Evolutionary conservation across 2,329 filamentous ascomycete genomes (phyloP).

Genomic region (Phialocephala sp.): DNA sequence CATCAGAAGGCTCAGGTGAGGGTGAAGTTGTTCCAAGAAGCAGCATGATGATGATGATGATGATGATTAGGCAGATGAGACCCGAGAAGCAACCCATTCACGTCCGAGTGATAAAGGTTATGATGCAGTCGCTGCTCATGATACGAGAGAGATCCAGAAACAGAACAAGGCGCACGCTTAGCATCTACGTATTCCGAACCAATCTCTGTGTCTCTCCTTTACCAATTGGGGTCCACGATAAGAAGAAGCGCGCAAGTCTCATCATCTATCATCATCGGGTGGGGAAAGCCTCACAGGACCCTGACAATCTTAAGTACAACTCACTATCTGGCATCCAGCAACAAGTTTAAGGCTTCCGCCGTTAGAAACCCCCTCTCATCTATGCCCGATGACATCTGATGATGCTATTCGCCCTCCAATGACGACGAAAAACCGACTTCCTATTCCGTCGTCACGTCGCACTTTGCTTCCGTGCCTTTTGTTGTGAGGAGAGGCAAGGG

Average conservation of each 20-base stretch:
- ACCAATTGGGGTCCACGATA: background rate
- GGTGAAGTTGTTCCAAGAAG: background rate
- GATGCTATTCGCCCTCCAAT: background rate
- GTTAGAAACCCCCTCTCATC: background rate
- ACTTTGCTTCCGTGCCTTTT: background rate
- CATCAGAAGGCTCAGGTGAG: background rate
- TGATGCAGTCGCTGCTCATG: background rate
- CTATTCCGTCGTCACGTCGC: background rate
- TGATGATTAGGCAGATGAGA: background rate
- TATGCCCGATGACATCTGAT: conserved; percentile 8
- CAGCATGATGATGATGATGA: background rate
- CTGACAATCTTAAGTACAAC: background rate
- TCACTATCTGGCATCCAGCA: background rate
- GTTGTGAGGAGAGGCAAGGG: background rate
- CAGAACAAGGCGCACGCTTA: background rate
- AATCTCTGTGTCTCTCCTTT: background rate
- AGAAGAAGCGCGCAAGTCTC: background rate
- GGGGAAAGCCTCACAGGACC: background rate
- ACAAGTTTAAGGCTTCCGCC: background rate
- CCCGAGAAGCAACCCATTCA: conserved; percentile 1
- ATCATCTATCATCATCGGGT: conserved; percentile 1
- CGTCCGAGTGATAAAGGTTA: background rate
- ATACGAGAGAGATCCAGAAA: background rate
- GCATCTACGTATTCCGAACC: background rate
- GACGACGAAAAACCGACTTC: conserved; percentile 3